Evolutionary conservation across 495 filamentous ascomycete genomes (phyloP).

Genomic region (Lophiostoma macrostomum): DNA sequence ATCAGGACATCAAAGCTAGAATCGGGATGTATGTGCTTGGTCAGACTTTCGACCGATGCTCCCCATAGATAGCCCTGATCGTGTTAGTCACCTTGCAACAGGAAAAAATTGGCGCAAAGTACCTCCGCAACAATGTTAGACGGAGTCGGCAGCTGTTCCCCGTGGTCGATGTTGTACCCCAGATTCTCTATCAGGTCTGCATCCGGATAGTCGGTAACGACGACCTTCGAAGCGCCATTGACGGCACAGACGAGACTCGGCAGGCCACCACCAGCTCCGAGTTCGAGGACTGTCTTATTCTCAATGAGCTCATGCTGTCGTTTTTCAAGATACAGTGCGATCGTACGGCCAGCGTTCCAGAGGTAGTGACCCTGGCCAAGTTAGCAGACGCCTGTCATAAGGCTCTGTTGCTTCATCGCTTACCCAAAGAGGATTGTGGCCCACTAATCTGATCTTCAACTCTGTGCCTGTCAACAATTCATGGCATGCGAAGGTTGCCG

Average conservation of each 20-base stretch:
- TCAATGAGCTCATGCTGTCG: constrained; percentile 54
- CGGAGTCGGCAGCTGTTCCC: constrained; percentile 35
- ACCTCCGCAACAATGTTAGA: constrained; percentile 32
- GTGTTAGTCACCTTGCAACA: constrained; percentile 22
- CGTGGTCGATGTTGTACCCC: constrained; percentile 61
- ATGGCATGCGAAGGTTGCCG: constrained; percentile 66
- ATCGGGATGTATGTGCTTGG: constrained; percentile 36
- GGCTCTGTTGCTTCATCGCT: constrained; percentile 1
- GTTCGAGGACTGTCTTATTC: constrained; percentile 71
- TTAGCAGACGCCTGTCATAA: constrained; percentile 14
- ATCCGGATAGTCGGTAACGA: constrained; percentile 89
- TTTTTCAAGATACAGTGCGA: constrained; percentile 73
- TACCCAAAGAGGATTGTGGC: constrained; percentile 86
- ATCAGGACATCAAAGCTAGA: constrained; percentile 73
- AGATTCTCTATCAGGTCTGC: constrained; percentile 74
- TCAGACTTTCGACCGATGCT: constrained; percentile 38
- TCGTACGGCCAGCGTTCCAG: constrained; percentile 80
- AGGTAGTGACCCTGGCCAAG: constrained; percentile 69
- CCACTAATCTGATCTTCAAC: constrained; percentile 76
- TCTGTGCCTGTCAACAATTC: constrained; percentile 61
- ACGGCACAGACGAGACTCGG: constrained; percentile 74
- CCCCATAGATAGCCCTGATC: constrained; percentile 82
- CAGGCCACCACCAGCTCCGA: constrained; percentile 85
- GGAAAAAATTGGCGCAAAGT: constrained; percentile 10
- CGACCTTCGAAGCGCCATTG: constrained; percentile 63